Evolutionary conservation across 179 eudicot species (phyloP).

Genomic region (Beta macrorhiza): DNA sequence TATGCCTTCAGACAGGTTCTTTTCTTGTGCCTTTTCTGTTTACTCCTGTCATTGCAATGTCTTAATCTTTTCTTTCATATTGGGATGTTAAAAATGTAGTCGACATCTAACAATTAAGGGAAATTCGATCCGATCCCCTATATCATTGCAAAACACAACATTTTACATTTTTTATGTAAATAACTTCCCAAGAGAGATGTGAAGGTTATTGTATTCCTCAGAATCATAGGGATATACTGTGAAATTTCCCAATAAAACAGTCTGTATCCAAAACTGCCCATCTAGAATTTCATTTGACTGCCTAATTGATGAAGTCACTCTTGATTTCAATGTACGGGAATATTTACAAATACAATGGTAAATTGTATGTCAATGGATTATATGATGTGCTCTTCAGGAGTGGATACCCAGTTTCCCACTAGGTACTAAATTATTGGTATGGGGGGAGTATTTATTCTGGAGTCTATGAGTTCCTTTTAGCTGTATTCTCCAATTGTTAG

Average conservation of each 20-base stretch:
- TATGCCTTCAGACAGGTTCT: conserved; percentile 97
- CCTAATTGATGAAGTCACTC: background rate
- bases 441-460: background rate
- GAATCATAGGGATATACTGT: too few species aligned
- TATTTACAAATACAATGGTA: background rate
- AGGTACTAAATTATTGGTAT: background rate
- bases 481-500: background rate
- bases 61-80: background rate
- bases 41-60: background rate
- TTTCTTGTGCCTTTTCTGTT: conserved; percentile 16
- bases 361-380: background rate
- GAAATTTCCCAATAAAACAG: background rate
- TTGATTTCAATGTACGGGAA: background rate
- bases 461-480: background rate
- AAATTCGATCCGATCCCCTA: background rate
- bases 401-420: background rate
- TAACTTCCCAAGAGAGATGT: background rate
- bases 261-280: background rate
- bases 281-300: background rate
- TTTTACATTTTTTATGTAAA: background rate
- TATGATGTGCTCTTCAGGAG: background rate
- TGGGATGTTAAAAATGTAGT: background rate
- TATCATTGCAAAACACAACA: too few species aligned
- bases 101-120: background rate
- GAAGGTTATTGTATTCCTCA: background rate